These are phyloP conservation scores for Gloeopeniophorella convolvens DNA, from an alignment of 768 basidiomycete species.

Conservation along the genomic window DNA sequence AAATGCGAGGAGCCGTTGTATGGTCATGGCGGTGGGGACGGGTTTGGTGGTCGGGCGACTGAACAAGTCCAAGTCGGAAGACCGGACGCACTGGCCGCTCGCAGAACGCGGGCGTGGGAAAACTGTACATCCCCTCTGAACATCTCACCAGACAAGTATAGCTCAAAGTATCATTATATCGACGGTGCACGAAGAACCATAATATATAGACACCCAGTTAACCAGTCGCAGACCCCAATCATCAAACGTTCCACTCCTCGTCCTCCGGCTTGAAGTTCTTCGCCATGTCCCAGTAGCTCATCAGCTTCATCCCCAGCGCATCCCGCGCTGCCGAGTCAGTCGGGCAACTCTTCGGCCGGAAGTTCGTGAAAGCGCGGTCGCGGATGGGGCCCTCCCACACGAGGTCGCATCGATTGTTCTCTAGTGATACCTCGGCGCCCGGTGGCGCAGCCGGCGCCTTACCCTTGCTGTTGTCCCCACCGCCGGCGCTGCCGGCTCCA, in stretches of 20 bases:
- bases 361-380: slow-evolving; percentile 73
- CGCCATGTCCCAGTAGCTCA: slow-evolving; percentile 91
- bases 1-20: not conserved
- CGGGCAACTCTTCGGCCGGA: slow-evolving; percentile 76
- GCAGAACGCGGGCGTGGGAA: slow-evolving; percentile 7
- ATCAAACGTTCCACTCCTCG: slow-evolving; percentile 43
- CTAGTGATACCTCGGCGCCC: slow-evolving; percentile 46
- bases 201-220: too few relatives aligned
- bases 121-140: too few relatives aligned
- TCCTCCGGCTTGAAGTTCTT: slow-evolving; percentile 87
- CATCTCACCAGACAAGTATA: too few relatives aligned
- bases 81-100: too few relatives aligned
- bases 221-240: too few relatives aligned
- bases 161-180: too few relatives aligned
- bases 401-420: slow-evolving; percentile 81
- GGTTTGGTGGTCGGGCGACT: too few relatives aligned
- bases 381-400: slow-evolving; percentile 91
- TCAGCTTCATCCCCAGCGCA: slow-evolving; percentile 73
- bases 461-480: slow-evolving; percentile 32
- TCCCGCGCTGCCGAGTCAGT: slow-evolving; percentile 86
- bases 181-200: too few relatives aligned
- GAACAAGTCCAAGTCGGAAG: too few relatives aligned
- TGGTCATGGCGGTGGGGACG: not conserved
- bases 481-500: slow-evolving; percentile 34
- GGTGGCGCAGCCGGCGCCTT: slow-evolving; percentile 28